phyloP scores from a whole-genome alignment of 352 stramenopile species.

The Pythium aquatile region DNA sequence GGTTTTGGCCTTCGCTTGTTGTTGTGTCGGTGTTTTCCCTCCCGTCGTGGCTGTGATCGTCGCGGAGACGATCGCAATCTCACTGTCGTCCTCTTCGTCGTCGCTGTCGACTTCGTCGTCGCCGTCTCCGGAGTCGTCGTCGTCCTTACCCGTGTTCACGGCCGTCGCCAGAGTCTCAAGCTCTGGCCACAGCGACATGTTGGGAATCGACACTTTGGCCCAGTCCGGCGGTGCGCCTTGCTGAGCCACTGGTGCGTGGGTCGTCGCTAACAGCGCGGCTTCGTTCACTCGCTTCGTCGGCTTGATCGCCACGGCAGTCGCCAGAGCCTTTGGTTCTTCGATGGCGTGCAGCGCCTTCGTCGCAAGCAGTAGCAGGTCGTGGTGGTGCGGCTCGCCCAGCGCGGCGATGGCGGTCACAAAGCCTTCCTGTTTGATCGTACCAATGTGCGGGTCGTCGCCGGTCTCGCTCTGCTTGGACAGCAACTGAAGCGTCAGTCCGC shows the following conservation, averaged over 20 bases:
- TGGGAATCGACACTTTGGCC: slow-evolving; percentile 51
- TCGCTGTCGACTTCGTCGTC: slow-evolving; percentile 47
- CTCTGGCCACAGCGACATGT: slow-evolving; percentile 47
- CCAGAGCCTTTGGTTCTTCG: slow-evolving; percentile 25
- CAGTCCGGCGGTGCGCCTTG: slow-evolving; percentile 54
- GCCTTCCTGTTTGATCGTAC: slow-evolving; percentile 68
- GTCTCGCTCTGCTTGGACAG: slow-evolving; percentile 44
- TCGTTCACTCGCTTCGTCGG: slow-evolving; percentile 19
- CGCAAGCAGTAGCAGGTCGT: slow-evolving; percentile 45
- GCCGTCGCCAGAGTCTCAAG: slow-evolving; percentile 31
- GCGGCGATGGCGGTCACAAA: slow-evolving; percentile 61
- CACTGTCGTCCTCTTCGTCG: slow-evolving; percentile 8
- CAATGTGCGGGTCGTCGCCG: slow-evolving; percentile 35
- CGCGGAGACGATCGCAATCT: not conserved
- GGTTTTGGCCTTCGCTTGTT: not conserved
- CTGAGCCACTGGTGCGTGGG: slow-evolving; percentile 41
- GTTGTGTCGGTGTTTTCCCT: not conserved
- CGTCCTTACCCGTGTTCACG: slow-evolving; percentile 22
- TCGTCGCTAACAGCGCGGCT: slow-evolving; percentile 24
- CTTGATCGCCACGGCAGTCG: not conserved
- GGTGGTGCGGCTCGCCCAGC: slow-evolving; percentile 59
- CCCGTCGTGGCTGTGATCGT: not conserved
- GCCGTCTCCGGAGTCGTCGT: slow-evolving; percentile 28
- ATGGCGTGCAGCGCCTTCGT: slow-evolving; percentile 24
- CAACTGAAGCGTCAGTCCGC: slow-evolving; percentile 53